A percentile compares a stretch with the other conserved stretches of the same genome.
phyloP scores from a whole-genome alignment of 768 basidiomycete genomes.

The Trametes cinnabarina region DNA sequence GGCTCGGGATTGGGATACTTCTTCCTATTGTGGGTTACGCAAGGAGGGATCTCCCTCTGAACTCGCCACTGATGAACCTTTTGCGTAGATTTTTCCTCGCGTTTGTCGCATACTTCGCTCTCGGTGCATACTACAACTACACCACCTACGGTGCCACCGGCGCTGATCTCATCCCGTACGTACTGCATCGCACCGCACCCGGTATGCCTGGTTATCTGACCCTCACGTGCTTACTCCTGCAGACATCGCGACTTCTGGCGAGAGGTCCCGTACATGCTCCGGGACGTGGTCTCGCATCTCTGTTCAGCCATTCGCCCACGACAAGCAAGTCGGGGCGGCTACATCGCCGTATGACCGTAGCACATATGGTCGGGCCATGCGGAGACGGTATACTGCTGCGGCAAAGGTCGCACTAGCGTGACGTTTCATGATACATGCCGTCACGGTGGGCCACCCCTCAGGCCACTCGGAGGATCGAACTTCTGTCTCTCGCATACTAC shows the following conservation, averaged over 20 bases:
- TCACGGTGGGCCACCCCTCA: neutral
- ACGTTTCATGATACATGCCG: neutral
- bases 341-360: constrained; percentile 62
- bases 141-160: constrained; percentile 84
- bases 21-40: constrained; percentile 67
- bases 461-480: neutral
- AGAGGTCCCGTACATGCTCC: constrained; percentile 84
- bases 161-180: constrained; percentile 80
- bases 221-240: too few species aligned
- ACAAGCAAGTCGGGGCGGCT: constrained; percentile 66
- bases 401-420: constrained; percentile 54
- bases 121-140: constrained; percentile 88
- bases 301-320: constrained; percentile 71
- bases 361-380: constrained; percentile 29
- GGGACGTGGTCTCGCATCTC: constrained; percentile 73
- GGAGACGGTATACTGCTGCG: constrained; percentile 52
- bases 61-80: too few species aligned
- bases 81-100: constrained; percentile 56
- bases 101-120: constrained; percentile 64
- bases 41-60: neutral
- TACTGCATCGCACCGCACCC: constrained; percentile 22
- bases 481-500: too few species aligned
- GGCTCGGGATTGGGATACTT: constrained; percentile 87
- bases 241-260: constrained; percentile 91
- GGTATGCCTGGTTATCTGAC: too few species aligned